Evolutionary conservation across 2,329 filamentous ascomycete genomes (phyloP), one percentile per base, ranked within the genome.

Genomic region (Pyrenophora graminea): DNA sequence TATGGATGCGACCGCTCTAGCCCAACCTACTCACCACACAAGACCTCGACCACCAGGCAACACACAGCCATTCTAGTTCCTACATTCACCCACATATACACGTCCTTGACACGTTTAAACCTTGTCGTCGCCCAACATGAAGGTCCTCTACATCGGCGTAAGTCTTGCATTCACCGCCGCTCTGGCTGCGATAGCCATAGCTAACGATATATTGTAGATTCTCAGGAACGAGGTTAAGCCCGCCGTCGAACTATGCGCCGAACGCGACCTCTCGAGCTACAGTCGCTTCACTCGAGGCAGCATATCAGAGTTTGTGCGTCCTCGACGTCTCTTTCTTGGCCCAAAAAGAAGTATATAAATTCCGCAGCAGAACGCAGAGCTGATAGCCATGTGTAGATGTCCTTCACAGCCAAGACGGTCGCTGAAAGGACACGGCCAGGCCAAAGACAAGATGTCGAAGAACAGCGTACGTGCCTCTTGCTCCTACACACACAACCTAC

Each of bases 101-200:
- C 18, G 4, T 3, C 27, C 9, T 27, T 4, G 6, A 27, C 3
- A 27, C 19, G 3, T 21, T 2, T 21, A 27, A 27, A 7, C 27
- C 18, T 45, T 4, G 21, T 38, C 18, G 37, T 34, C 34, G 8
- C 25, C n/a, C 71, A 76, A 66, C 71, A 93, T 93, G 90, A 93
- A 92, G 85, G 79, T 94, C 74, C 82, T 89, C 75, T 94, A 94
- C 77, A 90, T 95, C 71, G 90, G 90, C 67, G 90, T 94, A 86
- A 59, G 86, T 71, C 33, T 55, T 13, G 8, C 57, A 55, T 56
- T 62, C 60, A 61, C 58, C 64, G 56, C 62, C 47, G 40, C 49
- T 12, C 27, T 15, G 7, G 6, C 6, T 13, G 36, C 27, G 27
- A 30, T 30, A 30, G 34, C 34, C 17, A 18, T 19, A 12, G 12